Base-by-base conservation (phyloP, 106 monocot species). In the Triglochin maritima region DNA sequence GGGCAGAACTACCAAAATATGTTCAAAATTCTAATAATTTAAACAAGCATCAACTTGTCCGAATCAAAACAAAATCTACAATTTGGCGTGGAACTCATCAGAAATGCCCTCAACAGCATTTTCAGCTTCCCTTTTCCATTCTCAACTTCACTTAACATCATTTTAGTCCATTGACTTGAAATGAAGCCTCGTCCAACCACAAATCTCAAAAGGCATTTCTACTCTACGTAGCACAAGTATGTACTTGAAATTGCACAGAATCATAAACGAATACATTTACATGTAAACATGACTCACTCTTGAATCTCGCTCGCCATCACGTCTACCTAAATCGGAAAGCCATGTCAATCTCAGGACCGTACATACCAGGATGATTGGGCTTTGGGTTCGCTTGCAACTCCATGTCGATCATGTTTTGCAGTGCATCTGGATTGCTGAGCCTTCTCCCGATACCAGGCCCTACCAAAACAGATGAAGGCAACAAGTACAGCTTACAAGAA, bases 261-360 rank as follows among this genome's bases (percentile, higher is more conserved):
- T 11, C 9, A 52, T 52, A 50, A 44, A 11, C 50, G 11, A 53
- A 66, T 13, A 52, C 8, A 43, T 66, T 66, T 66, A 66, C 66
- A 66, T 6, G 42, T 52, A 66, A 52, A 29, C 51, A 43, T 11
- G 9, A 51, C 42, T 49, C 65, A 48, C 17, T 52, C 29, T 29
- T 29, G 29, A 29, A 29, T 29, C 29, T 29, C 29, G 29, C 29
- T 29, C 29, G 29, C 29, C 29, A 12, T 29, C 52, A 42, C 2
- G 8, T 43, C 52, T 66, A 66, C 42, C 66, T 53, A 41, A 29
- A 66, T 66, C 66, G 50, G 8, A 66, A 52, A 66, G 52, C 66
- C 66, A 66, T 52, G 29, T 66, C 51, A 10, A 66, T 52, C 4
- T 66, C 66, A 42, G 66, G 42, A 46, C 45, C 46, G 47, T 66